Percentiles rank a stretch among this genome's conserved stretches.
phyloP scores from a whole-genome alignment of 768 basidiomycete species.

The Astraeus odoratus region DNA sequence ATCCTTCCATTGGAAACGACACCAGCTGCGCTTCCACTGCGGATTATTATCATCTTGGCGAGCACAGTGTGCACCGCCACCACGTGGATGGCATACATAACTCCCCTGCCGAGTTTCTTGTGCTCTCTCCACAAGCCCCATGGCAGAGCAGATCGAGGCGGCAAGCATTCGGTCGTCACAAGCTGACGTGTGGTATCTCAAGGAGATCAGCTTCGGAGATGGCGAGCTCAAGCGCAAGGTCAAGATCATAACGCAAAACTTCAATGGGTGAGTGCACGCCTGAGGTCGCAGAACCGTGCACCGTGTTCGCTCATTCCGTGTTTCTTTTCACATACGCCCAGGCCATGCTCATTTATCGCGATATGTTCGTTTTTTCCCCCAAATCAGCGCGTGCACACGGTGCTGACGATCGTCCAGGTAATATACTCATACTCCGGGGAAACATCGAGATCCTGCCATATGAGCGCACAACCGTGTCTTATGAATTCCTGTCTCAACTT shows the following conservation, averaged over 20 bases:
- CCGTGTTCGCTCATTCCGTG: background rate
- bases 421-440: conserved; percentile 82
- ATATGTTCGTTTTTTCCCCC: conserved; percentile 50
- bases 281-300: background rate
- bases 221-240: conserved; percentile 25
- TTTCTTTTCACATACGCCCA: conserved; percentile 21
- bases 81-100: background rate
- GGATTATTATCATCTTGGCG: no score
- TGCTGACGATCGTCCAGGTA: conserved; percentile 43
- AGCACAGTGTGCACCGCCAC: background rate
- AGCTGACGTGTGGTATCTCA: conserved; percentile 73
- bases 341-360: conserved; percentile 88
- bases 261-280: conserved; percentile 59
- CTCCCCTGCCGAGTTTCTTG: background rate
- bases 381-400: background rate
- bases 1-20: no score
- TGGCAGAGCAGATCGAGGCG: conserved; percentile 12
- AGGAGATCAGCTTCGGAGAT: conserved; percentile 48
- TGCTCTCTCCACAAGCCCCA: conserved; percentile 1
- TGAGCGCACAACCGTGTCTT: conserved; percentile 65
- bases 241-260: conserved; percentile 78
- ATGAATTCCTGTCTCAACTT: conserved; percentile 77
- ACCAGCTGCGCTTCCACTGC: no score
- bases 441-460: conserved; percentile 67
- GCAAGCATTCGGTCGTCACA: conserved; percentile 19